phyloP scores from a whole-genome alignment of 805 yeast species.

The Kuraishia hungarica region DNA sequence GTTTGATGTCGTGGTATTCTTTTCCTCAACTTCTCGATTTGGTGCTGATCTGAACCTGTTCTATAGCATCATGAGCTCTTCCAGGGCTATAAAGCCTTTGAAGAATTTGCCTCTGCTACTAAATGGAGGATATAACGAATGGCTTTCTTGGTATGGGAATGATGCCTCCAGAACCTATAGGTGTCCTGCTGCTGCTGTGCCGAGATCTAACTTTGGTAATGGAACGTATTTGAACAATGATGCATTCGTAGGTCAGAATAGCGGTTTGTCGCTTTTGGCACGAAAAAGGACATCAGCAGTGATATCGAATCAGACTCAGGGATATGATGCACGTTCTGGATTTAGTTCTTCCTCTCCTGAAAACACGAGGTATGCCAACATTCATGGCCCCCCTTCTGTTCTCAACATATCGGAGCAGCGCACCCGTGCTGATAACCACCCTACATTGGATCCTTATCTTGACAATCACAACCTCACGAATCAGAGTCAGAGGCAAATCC shows the following conservation, averaged over 20 bases:
- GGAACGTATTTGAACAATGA: neutral
- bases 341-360: no score
- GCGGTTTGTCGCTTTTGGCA: neutral
- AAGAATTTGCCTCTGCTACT: slow-evolving; percentile 20
- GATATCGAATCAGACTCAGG: no score
- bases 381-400: no score
- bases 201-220: neutral
- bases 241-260: neutral
- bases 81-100: slow-evolving; percentile 4
- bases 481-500: no score
- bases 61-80: slow-evolving; percentile 8
- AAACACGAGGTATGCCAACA: no score
- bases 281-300: neutral
- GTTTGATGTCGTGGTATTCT: slow-evolving; percentile 28
- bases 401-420: no score
- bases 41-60: slow-evolving; percentile 18
- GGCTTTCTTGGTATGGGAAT: slow-evolving; percentile 27
- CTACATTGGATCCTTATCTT: no score
- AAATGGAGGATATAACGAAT: slow-evolving; percentile 36
- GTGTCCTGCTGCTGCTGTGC: neutral
- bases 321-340: no score
- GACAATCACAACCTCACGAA: no score
- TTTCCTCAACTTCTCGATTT: slow-evolving; percentile 26
- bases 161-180: slow-evolving; percentile 5
- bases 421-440: no score